Conservation (phyloP, 129 eudicot species). For the Chrysanthemum makinoi region DNA sequence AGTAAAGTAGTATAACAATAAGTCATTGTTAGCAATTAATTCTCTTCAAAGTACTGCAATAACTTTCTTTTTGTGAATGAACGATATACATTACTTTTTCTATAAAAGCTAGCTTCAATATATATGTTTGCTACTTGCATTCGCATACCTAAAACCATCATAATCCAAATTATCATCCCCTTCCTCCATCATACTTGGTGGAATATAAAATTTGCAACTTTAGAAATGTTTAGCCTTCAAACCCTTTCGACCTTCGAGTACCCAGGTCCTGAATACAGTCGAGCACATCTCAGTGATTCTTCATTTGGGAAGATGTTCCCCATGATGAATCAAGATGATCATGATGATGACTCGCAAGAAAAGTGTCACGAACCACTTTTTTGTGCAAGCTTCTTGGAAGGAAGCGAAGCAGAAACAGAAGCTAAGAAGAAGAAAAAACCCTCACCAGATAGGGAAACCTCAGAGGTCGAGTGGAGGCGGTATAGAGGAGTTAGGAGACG, state of each 20-base stretch:
- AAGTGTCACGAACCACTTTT: neutral
- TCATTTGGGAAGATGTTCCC: slow-evolving; percentile 16
- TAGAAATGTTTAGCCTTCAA: slow-evolving; percentile 22
- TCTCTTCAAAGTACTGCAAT: neutral
- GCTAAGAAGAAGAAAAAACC: slow-evolving; percentile 18
- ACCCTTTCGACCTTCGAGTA: slow-evolving; percentile 13
- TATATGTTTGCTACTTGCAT: neutral
- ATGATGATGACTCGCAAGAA: neutral
- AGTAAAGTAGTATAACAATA: no score
- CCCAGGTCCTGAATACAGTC: slow-evolving; percentile 15
- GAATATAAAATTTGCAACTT: slow-evolving; percentile 3
- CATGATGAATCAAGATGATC: neutral
- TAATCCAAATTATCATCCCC: slow-evolving; percentile 10
- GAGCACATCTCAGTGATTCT: neutral
- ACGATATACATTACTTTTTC: no score
- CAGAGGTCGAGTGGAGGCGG: slow-evolving; percentile 34
- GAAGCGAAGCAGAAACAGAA: slow-evolving; percentile 8
- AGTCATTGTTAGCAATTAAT: no score
- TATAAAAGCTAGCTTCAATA: slow-evolving; percentile 6
- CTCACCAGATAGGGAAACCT: slow-evolving; percentile 1
- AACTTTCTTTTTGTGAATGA: neutral
- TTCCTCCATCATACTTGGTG: slow-evolving; percentile 9
- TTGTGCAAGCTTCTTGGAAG: slow-evolving; percentile 15
- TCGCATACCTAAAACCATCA: slow-evolving; percentile 7
- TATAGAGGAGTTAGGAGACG: slow-evolving; percentile 38